These are phyloP conservation scores for Aspergillus sp. DNA, from an alignment of 2,329 filamentous ascomycete species.

Conservation along the genomic window DNA sequence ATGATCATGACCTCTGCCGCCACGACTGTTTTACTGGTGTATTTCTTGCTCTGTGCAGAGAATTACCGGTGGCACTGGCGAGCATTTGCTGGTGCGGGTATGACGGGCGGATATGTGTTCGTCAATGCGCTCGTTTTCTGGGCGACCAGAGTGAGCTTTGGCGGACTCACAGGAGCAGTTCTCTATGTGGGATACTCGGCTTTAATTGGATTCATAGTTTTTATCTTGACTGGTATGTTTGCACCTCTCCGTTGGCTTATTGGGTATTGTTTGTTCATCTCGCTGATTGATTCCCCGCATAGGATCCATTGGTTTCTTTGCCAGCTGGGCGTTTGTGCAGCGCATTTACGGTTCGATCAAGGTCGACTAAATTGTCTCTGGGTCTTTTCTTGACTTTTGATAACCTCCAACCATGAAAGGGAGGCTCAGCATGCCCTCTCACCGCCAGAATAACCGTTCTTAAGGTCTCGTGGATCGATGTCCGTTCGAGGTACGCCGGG, in stretches of 20 bases:
- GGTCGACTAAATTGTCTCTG: constrained; percentile 62
- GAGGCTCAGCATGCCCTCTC: too few species aligned
- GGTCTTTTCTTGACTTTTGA: constrained; percentile 1
- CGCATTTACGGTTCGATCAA: constrained; percentile 98
- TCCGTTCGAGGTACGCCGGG: too few species aligned
- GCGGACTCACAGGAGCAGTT: constrained; percentile 78
- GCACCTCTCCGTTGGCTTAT: not conserved
- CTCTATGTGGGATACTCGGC: constrained; percentile 91
- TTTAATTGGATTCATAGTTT: constrained; percentile 84
- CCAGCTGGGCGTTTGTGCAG: constrained; percentile 88
- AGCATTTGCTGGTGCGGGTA: constrained; percentile 85
- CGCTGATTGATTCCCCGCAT: constrained; percentile 1
- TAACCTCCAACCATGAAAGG: not conserved
- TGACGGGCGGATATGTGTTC: constrained; percentile 88
- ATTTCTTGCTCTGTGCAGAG: constrained; percentile 92
- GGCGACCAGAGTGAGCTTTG: constrained; percentile 79
- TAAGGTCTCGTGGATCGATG: too few species aligned
- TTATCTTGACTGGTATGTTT: constrained; percentile 82
- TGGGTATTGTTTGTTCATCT: not conserved
- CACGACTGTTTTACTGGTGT: constrained; percentile 89
- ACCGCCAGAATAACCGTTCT: too few species aligned
- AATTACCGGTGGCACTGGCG: constrained; percentile 99
- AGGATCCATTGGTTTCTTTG: constrained; percentile 95
- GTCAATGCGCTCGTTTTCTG: constrained; percentile 87
- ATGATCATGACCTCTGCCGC: constrained; percentile 95